Percentiles rank a stretch among this genome's conserved stretches.
Conservation (phyloP, 2,329 filamentous ascomycete genomes). For the Fusarium cyanostomum region DNA sequence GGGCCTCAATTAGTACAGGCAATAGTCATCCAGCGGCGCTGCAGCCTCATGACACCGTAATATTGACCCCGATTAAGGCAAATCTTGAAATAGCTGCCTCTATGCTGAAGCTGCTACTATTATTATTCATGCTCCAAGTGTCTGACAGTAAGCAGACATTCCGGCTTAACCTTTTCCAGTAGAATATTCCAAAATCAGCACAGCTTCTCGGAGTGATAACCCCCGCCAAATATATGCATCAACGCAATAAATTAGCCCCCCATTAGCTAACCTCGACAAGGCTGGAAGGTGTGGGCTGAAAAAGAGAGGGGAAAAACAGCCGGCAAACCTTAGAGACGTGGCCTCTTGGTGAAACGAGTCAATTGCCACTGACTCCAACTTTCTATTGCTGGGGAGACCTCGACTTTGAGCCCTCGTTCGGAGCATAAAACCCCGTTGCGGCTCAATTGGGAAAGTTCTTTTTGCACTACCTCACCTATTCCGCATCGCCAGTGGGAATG, state of each 20-base stretch:
- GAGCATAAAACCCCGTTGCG: slow-evolving; percentile 30
- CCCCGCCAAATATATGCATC: neutral
- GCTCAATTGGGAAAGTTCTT: slow-evolving; percentile 31
- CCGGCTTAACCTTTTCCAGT: neutral
- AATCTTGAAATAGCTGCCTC: neutral
- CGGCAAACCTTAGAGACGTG: slow-evolving; percentile 16
- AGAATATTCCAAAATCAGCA: neutral
- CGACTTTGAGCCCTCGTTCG: slow-evolving; percentile 13
- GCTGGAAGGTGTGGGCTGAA: slow-evolving; percentile 10
- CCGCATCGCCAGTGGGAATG: slow-evolving; percentile 3
- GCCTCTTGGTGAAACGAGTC: slow-evolving; percentile 14
- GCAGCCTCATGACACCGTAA: no score
- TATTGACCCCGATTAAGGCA: no score
- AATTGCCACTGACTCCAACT: slow-evolving; percentile 26
- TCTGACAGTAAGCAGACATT: slow-evolving; percentile 14
- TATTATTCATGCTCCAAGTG: slow-evolving; percentile 20
- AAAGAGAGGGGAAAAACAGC: slow-evolving; percentile 13
- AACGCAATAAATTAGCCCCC: neutral
- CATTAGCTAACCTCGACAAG: slow-evolving; percentile 1
- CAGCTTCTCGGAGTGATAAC: neutral
- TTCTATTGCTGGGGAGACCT: neutral
- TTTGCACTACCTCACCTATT: slow-evolving; percentile 21
- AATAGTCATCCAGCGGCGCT: no score
- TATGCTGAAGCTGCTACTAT: neutral
- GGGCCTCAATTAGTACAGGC: no score